Evolutionary conservation across 805 yeast genomes (phyloP), one percentile per base, ranked within the genome.

Genomic region (Cyberlindnera maritima): DNA sequence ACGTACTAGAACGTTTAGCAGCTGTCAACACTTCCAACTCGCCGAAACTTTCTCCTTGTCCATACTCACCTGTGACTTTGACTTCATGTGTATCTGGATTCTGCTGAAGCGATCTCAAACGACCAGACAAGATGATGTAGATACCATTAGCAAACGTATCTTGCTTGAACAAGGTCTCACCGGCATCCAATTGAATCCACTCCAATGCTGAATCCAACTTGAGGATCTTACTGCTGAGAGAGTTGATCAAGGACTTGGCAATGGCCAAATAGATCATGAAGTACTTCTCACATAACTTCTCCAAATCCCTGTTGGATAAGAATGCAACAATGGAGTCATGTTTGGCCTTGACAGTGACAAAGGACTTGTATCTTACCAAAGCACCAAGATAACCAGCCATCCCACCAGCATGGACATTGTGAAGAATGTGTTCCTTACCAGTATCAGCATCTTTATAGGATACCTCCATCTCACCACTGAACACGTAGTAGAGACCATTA

Each of bases 1-100:
- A 76, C 0, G 91, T 81, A 40, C 75, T 75, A 3, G 80, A 75
- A 61, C 95, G 76, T 47, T 81, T 75, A 11, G 85, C 76, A 12
- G 89, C 89, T 0, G 96, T 89, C 51, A 92, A 72, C 3, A 92
- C 97, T 64, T 92, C 99, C 9, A 94, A 85, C 65, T 92, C 98
- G 3, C 98, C 99, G 49, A 94, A 77, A 35, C 96, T 86, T 57
- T 89, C 95, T 7, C 97, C 97, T 63, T 90, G 96, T 2, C 97
- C 96, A 59, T 81, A 83, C 61, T 92, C 99, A 2, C 85, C 87
- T 14, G 83, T 56, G 1, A 81, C 68, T 11, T 50, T 55, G 14
- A 60, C 46, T 43, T 46, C 61, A 55, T n/a, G 56, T 34, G 46
- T 65, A 46, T 29, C 60, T 59, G 43, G 62, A 39, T 42, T 47